Evolutionary conservation across 148 eudicot genomes (phyloP).

Genomic region (Selenicereus undatus): DNA sequence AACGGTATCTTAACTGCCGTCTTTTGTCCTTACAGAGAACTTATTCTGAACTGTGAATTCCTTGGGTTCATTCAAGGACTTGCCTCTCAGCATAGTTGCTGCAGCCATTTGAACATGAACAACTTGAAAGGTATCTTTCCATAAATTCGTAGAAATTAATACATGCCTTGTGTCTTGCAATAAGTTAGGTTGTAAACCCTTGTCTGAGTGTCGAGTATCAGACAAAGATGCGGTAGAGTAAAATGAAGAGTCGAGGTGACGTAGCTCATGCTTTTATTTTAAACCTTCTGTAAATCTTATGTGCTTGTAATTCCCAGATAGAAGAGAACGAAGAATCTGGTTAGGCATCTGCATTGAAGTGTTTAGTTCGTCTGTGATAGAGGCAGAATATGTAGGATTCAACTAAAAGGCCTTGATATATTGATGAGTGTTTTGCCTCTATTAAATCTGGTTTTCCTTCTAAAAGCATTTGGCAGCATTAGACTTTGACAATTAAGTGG

Average conservation of each 20-base stretch:
- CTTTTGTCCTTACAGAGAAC: neutral
- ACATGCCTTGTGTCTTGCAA: neutral
- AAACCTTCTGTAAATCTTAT: conserved; percentile 8
- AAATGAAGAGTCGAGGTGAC: too few relatives aligned
- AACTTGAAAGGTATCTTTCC: neutral
- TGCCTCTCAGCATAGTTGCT: neutral
- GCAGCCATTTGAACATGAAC: neutral
- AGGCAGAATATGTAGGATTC: conserved; percentile 77
- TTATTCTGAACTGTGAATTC: neutral
- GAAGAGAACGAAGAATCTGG: conserved; percentile 85
- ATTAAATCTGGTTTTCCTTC: neutral
- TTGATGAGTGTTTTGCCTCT: conserved; percentile 45
- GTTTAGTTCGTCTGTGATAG: conserved; percentile 40
- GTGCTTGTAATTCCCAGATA: conserved; percentile 39
- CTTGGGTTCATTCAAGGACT: neutral
- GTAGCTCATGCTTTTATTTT: neutral
- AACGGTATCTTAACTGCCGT: too few relatives aligned
- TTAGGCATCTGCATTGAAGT: conserved; percentile 93
- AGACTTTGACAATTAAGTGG: neutral
- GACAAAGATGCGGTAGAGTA: too few relatives aligned
- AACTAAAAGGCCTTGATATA: conserved; percentile 78
- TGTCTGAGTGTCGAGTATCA: neutral
- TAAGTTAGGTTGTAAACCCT: neutral
- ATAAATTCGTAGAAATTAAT: too few relatives aligned
- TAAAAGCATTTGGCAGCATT: neutral